Percentiles rank a stretch among this genome's conserved stretches.
Evolutionary conservation across 345 rosid species (phyloP).

Genomic region (Adansonia digitata): DNA sequence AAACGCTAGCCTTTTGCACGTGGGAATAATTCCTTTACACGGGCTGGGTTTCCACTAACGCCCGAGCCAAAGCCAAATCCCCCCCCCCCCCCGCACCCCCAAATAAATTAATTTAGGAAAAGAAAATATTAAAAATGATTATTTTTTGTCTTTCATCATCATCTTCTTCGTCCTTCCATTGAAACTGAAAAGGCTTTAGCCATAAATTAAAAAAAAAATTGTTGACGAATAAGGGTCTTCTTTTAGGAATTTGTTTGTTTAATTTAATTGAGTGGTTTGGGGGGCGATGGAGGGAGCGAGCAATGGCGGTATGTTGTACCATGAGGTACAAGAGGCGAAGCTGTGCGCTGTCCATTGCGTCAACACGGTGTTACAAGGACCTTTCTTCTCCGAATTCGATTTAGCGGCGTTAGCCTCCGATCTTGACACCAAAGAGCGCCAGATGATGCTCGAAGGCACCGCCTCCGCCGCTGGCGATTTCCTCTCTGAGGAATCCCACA

Average conservation of each 20-base stretch:
- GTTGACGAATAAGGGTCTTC: not conserved
- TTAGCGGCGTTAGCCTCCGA: constrained; percentile 91
- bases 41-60: not conserved
- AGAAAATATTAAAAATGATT: not conserved
- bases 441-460: constrained; percentile 55
- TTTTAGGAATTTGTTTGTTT: not conserved
- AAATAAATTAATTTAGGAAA: not conserved
- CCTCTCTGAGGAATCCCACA: constrained; percentile 79
- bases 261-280: not conserved
- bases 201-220: not conserved
- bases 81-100: too few species aligned
- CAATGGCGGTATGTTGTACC: constrained; percentile 97
- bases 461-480: constrained; percentile 54
- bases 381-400: constrained; percentile 93
- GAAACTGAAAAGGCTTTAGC: not conserved
- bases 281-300: constrained; percentile 57
- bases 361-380: constrained; percentile 90
- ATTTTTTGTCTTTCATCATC: not conserved
- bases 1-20: not conserved
- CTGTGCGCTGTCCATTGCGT: constrained; percentile 99
- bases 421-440: constrained; percentile 81
- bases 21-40: not conserved
- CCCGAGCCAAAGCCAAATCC: not conserved
- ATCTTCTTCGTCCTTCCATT: not conserved
- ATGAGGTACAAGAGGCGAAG: constrained; percentile 96